Evolutionary conservation across 2,329 filamentous ascomycete species (phyloP), one percentile per base, ranked within the genome.

Genomic region (Drechslera avenae): DNA sequence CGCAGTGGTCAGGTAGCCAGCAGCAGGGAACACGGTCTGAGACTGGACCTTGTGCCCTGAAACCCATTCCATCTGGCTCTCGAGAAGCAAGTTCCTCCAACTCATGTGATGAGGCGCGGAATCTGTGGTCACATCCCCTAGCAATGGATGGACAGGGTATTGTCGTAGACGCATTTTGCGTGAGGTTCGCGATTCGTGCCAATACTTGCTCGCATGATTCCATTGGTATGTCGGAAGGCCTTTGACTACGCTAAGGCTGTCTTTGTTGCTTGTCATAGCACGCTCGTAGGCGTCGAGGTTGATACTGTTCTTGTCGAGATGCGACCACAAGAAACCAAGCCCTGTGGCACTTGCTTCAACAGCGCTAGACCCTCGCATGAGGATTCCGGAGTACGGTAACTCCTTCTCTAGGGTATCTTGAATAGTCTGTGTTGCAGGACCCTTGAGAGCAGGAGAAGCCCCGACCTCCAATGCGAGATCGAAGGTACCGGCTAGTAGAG

Each of bases 1-100:
- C 1, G 71, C 74, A 62, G 78, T 76, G 3, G 68, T 62, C 0
- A 80, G 50, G 47, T 77, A 81, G 0, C 70, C 79, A 1, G 79
- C 75, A 1, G 61, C 74, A 0, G 80, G 80, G 31, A 78, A 79
- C 1, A 81, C 59, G 1, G 75, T 61, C 7, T 75, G 65, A 1
- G 54, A 56, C 31, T 65, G 57, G 1, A 68, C 16, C 2, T 48
- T 9, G 35, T 68, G 65, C 2, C 53, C 61, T 2, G 3, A 2
- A 1, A 68, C 12, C 65, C 65, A 67, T 0, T 53, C 23, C 5
- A 59, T 19, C 28, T 64, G 55, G 1, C 39, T 40, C 0, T 40
- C 52, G 0, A 34, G 28, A 2, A 68, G 17, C 5, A 56, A 18
- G 13, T 63, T 57, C 1, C 31, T 19, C 63, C 63, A 68, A n/a